Evolutionary conservation across 257 asterid genomes (phyloP).

Genomic region (Ophiorrhiza pumila): DNA sequence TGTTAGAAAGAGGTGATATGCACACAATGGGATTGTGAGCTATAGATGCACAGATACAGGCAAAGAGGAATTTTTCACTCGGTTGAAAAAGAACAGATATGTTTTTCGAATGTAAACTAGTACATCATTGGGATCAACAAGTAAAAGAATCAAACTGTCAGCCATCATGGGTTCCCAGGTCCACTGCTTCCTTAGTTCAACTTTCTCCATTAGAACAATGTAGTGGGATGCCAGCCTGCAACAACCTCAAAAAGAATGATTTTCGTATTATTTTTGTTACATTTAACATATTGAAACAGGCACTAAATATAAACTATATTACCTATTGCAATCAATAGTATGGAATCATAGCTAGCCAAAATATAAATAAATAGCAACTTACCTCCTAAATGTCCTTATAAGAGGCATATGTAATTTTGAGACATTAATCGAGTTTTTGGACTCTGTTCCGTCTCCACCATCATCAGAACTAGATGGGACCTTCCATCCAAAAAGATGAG

Average conservation of each 20-base stretch:
- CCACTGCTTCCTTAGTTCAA: constrained; percentile 74
- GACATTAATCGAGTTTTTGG: constrained; percentile 66
- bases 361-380: constrained; percentile 21
- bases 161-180: constrained; percentile 95
- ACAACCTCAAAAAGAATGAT: constrained; percentile 15
- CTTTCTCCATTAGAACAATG: constrained; percentile 69
- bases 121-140: constrained; percentile 94
- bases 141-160: constrained; percentile 78
- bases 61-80: background rate
- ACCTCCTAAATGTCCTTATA: constrained; percentile 88
- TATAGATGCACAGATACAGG: background rate
- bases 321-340: constrained; percentile 10
- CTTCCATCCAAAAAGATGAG: constrained; percentile 86
- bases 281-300: constrained; percentile 10
- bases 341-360: constrained; percentile 21
- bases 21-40: too few relatives aligned
- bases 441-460: constrained; percentile 74
- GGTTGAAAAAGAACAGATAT: background rate
- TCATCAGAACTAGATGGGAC: constrained; percentile 87
- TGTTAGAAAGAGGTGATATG: constrained; percentile 10
- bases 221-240: constrained; percentile 78
- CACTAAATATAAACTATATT: constrained; percentile 5
- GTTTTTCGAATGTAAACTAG: constrained; percentile 13
- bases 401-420: constrained; percentile 77
- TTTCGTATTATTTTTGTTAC: constrained; percentile 14